phyloP scores from a whole-genome alignment of 2,329 filamentous ascomycete genomes.

The Ceratocystis albifundus region DNA sequence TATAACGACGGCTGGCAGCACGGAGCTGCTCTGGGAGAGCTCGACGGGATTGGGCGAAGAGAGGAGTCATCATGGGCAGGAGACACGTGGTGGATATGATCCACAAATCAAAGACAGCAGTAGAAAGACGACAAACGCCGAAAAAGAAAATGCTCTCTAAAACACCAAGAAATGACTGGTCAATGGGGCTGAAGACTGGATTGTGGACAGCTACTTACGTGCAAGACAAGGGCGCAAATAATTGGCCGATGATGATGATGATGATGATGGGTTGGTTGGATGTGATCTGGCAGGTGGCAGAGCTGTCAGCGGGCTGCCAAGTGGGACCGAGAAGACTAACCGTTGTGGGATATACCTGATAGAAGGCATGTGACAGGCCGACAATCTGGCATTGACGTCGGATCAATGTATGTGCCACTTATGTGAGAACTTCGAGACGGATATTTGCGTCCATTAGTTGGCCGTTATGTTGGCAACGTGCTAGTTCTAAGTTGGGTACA shows the following conservation, averaged over 20 bases:
- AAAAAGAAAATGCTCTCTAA: neutral
- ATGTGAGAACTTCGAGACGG: neutral
- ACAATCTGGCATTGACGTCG: too few species aligned
- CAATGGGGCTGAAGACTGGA: conserved; percentile 17
- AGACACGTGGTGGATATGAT: neutral
- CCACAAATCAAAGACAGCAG: neutral
- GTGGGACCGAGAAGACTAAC: neutral
- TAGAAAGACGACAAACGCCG: neutral
- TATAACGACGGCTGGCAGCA: conserved; percentile 28
- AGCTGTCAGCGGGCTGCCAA: neutral
- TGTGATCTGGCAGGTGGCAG: conserved; percentile 16
- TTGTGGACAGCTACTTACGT: neutral
- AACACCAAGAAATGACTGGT: conserved; percentile 2
- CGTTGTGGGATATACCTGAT: neutral
- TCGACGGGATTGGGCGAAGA: conserved; percentile 23
- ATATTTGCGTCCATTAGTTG: neutral
- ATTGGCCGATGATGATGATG: neutral
- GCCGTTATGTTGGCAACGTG: neutral
- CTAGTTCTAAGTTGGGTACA: neutral
- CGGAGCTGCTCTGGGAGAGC: conserved; percentile 16
- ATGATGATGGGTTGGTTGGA: conserved; percentile 6
- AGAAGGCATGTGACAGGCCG: neutral
- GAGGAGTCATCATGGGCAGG: conserved; percentile 24
- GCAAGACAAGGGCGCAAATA: conserved; percentile 6
- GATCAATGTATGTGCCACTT: too few species aligned